These are phyloP conservation scores for Podila minutissima DNA, from an alignment of 192 early-diverging fungal genomes.

Conservation along the genomic window DNA sequence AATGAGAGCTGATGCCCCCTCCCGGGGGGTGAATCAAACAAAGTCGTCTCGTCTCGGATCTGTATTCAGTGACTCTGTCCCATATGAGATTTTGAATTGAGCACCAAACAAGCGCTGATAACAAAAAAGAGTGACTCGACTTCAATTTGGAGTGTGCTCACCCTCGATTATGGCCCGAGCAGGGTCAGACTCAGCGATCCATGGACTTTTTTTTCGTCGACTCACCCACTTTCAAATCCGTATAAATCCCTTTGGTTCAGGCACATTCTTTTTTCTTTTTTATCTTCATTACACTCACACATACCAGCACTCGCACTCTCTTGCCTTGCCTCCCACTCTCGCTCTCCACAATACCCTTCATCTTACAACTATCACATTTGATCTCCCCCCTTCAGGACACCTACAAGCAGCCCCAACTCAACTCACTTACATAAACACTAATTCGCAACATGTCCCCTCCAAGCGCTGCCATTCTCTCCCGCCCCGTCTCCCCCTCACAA, in stretches of 20 bases:
- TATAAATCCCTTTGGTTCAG: background rate
- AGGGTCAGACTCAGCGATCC: too few species aligned
- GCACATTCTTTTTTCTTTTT: background rate
- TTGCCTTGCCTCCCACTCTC: background rate
- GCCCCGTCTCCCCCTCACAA: constrained; percentile 23
- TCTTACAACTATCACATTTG: background rate
- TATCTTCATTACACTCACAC: background rate
- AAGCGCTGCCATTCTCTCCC: constrained; percentile 7
- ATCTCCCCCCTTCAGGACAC: background rate
- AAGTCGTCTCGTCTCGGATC: too few species aligned
- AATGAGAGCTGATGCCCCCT: too few species aligned
- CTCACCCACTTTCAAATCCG: background rate
- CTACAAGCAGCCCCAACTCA: background rate
- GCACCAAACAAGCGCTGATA: background rate
- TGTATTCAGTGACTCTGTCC: too few species aligned
- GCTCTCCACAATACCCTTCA: background rate
- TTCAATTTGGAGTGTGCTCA: background rate
- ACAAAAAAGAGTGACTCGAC: constrained; percentile 1
- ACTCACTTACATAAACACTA: background rate
- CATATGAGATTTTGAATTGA: too few species aligned
- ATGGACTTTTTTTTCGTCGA: background rate
- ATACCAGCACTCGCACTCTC: background rate
- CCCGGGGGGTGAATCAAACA: too few species aligned
- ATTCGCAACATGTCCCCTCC: background rate
- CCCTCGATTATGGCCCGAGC: background rate